These are phyloP conservation scores for Kodamaea neixiangensis DNA, from an alignment of 805 yeast species.

Conservation along the genomic window DNA sequence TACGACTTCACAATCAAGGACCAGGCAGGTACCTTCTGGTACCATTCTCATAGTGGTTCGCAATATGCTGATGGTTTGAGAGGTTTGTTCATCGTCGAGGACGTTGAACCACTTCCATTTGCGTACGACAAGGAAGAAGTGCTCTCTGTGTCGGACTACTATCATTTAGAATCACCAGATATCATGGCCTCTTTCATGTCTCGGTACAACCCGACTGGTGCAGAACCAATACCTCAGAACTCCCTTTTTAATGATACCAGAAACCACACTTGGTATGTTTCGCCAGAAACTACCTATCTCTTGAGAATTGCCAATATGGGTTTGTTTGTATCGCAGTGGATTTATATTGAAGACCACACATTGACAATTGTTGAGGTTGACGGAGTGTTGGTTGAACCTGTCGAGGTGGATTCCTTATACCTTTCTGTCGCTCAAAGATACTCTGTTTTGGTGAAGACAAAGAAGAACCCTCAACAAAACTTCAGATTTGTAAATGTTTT, in stretches of 20 bases:
- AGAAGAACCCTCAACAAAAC: constrained; percentile 44
- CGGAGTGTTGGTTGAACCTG: constrained; percentile 60
- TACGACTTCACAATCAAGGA: constrained; percentile 41
- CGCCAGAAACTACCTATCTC: constrained; percentile 62
- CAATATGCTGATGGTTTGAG: constrained; percentile 81
- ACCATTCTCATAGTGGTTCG: constrained; percentile 75
- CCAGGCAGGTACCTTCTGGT: constrained; percentile 56
- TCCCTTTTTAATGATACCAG: constrained; percentile 64
- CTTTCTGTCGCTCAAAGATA: constrained; percentile 82
- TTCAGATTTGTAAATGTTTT: constrained; percentile 62
- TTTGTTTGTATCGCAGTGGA: constrained; percentile 65
- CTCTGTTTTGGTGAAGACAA: constrained; percentile 65
- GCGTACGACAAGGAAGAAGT: constrained; percentile 62
- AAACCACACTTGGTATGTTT: constrained; percentile 55
- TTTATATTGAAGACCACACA: constrained; percentile 44
- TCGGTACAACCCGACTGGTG: constrained; percentile 80
- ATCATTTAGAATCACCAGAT: constrained; percentile 53
- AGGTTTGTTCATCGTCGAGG: constrained; percentile 64
- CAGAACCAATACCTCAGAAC: constrained; percentile 77
- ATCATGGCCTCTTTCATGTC: constrained; percentile 52
- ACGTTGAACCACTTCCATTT: constrained; percentile 47
- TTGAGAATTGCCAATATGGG: constrained; percentile 68
- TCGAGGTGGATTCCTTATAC: constrained; percentile 55
- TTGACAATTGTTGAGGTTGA: constrained; percentile 45
- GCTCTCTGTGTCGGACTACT: constrained; percentile 62